These are phyloP conservation scores for Platanus orientalis DNA, from an alignment of 164 flowering plant genomes.

Conservation along the genomic window DNA sequence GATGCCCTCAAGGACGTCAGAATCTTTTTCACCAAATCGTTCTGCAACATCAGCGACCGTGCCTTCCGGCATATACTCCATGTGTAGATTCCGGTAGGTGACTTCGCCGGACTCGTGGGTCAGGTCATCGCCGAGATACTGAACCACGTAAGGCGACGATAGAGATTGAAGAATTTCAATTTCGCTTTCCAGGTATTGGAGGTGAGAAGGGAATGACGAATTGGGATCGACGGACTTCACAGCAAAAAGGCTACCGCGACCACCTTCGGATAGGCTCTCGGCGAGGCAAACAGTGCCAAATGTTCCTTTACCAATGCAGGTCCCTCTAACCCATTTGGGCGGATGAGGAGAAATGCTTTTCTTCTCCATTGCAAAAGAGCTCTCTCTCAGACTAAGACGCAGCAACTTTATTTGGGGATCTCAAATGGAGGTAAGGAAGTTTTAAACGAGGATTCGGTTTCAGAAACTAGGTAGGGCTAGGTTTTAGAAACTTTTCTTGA, in stretches of 20 bases:
- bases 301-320: no score
- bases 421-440: no score
- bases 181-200: slow-evolving; percentile 53
- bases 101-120: slow-evolving; percentile 17
- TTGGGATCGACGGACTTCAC: slow-evolving; percentile 54
- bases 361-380: no score
- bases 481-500: no score
- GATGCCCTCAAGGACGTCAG: slow-evolving; percentile 24
- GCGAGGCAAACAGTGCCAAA: no score
- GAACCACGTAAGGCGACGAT: slow-evolving; percentile 48
- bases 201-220: slow-evolving; percentile 14
- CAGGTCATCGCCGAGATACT: slow-evolving; percentile 51
- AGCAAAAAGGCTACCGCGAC: slow-evolving; percentile 44
- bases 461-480: no score
- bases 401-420: no score
- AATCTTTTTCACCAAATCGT: not conserved
- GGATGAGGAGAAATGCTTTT: no score
- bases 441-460: no score
- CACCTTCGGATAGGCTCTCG: no score
- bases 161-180: slow-evolving; percentile 45
- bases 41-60: slow-evolving; percentile 39
- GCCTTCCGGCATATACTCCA: slow-evolving; percentile 70
- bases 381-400: no score
- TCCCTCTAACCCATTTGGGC: no score
- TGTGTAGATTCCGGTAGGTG: slow-evolving; percentile 42